Percentiles rank a stretch among this genome's conserved stretches.
Conservation (phyloP, 495 filamentous ascomycete species). For the Penicillium cinerascens region DNA sequence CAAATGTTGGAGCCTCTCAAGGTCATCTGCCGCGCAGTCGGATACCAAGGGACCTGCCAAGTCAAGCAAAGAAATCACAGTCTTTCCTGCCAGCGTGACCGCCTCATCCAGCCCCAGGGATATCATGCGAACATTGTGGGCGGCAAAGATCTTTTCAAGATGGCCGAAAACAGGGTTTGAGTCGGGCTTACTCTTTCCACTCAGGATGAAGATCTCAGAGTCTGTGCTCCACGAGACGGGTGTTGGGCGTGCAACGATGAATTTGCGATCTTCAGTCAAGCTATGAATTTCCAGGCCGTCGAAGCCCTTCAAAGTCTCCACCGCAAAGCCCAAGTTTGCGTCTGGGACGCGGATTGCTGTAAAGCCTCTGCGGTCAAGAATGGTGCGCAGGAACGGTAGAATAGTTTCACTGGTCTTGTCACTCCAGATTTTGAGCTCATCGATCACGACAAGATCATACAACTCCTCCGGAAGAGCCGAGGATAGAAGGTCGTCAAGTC, state of each 20-base stretch:
- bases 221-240: conserved; percentile 10
- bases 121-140: conserved; percentile 10
- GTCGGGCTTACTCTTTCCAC: not conserved
- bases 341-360: conserved; percentile 8
- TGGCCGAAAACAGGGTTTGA: conserved; percentile 7
- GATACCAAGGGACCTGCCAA: conserved; percentile 15
- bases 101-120: conserved; percentile 14
- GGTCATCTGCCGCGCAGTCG: conserved; percentile 10
- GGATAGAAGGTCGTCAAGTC: conserved; percentile 6
- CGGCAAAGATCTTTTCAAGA: conserved; percentile 15
- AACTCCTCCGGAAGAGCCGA: conserved; percentile 4
- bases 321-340: not conserved
- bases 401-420: not conserved
- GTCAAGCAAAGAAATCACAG: conserved; percentile 23
- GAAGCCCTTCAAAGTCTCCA: conserved; percentile 2
- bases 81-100: conserved; percentile 11
- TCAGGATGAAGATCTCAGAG: conserved; percentile 16
- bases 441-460: conserved; percentile 13
- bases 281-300: conserved; percentile 9
- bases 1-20: conserved; percentile 12
- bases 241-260: conserved; percentile 11
- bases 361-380: conserved; percentile 12
- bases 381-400: not conserved
- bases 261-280: conserved; percentile 10
- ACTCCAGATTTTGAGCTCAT: conserved; percentile 10